A percentile compares a stretch with the other conserved stretches of the same genome.
Evolutionary conservation across 257 asterid genomes (phyloP).

Genomic region (Solanum piurae): DNA sequence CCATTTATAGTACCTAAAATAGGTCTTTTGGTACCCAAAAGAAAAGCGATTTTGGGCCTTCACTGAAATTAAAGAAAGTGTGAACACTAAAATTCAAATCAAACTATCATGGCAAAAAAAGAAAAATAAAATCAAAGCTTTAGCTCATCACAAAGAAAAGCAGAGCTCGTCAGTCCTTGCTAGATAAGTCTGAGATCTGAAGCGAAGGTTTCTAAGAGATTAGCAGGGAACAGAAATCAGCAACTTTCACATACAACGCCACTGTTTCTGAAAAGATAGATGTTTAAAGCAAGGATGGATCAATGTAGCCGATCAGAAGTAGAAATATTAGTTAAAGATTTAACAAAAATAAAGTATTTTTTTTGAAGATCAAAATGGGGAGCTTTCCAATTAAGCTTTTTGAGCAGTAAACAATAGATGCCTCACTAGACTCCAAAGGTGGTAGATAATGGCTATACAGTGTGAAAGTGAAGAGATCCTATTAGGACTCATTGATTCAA

Average conservation of each 20-base stretch:
- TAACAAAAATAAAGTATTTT: background rate
- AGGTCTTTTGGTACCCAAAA: background rate
- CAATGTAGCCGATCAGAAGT: background rate
- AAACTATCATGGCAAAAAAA: background rate
- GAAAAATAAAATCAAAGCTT: background rate
- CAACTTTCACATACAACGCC: background rate
- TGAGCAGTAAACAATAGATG: background rate
- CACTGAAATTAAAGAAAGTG: background rate
- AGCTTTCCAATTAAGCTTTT: background rate
- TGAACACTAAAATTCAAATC: background rate
- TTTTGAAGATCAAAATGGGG: background rate
- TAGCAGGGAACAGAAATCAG: background rate
- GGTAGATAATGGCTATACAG: background rate
- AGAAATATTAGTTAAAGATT: background rate
- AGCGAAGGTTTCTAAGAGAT: background rate
- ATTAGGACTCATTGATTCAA: background rate
- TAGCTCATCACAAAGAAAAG: background rate
- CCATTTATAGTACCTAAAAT: background rate
- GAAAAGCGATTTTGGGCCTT: background rate
- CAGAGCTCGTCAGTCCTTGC: background rate
- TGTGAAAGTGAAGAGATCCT: background rate
- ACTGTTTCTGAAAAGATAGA: background rate
- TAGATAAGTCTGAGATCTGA: background rate
- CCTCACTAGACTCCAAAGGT: background rate
- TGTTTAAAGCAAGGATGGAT: background rate